A percentile compares a stretch with the other conserved stretches of the same genome.
phyloP scores from a whole-genome alignment of 2,329 filamentous ascomycete genomes.

The Aspergillus tamarii region DNA sequence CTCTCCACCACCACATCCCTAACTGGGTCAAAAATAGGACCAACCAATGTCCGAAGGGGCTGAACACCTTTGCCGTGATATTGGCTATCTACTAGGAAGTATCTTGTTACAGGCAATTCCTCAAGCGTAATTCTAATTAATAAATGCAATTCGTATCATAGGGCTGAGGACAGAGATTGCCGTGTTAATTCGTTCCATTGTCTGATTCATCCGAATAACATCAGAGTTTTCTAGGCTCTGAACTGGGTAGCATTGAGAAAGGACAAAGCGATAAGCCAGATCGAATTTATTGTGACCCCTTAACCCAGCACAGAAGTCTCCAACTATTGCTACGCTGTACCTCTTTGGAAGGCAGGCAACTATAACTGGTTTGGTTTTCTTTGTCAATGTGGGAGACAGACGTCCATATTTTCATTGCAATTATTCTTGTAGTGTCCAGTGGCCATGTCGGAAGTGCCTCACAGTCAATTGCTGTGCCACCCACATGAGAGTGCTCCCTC shows the following conservation, averaged over 20 bases:
- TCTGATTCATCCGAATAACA: too few relatives aligned
- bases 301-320: not conserved
- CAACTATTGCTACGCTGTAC: not conserved
- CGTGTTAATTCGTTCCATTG: not conserved
- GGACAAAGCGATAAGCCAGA: not conserved
- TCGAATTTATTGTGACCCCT: not conserved
- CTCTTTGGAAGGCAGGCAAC: not conserved
- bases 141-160: not conserved
- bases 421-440: too few relatives aligned
- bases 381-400: too few relatives aligned
- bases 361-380: too few relatives aligned
- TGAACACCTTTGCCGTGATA: too few relatives aligned
- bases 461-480: too few relatives aligned
- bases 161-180: not conserved
- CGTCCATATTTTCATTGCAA: too few relatives aligned
- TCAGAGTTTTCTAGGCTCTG: not conserved
- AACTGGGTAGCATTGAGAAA: not conserved
- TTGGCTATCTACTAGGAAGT: too few relatives aligned
- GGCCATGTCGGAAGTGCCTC: too few relatives aligned
- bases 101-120: too few relatives aligned
- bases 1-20: not conserved
- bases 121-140: not conserved
- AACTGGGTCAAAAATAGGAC: not conserved
- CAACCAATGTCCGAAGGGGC: not conserved
- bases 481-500: too few relatives aligned